Evolutionary conservation across 345 rosid species (phyloP).

Genomic region (Excoecaria cochinchinensis): DNA sequence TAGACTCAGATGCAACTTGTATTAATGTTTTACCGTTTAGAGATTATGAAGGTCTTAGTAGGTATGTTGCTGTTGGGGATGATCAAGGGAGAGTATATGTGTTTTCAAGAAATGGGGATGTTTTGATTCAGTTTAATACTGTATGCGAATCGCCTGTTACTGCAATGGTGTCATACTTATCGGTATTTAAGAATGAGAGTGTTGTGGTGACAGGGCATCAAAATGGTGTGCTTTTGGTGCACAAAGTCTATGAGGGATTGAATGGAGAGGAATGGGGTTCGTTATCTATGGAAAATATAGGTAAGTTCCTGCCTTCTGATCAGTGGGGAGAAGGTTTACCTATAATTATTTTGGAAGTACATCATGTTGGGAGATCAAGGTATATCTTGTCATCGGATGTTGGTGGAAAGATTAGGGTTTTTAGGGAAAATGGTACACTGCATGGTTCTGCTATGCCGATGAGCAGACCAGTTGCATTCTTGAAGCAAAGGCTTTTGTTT

Average conservation of each 20-base stretch:
- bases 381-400: slow-evolving; percentile 65
- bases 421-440: slow-evolving; percentile 62
- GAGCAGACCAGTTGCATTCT: slow-evolving; percentile 72
- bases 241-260: slow-evolving; percentile 57
- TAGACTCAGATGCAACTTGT: slow-evolving; percentile 65
- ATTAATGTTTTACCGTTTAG: slow-evolving; percentile 72
- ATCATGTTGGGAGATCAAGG: slow-evolving; percentile 79
- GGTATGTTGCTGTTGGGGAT: slow-evolving; percentile 90
- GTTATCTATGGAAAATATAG: slow-evolving; percentile 51
- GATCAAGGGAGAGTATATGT: slow-evolving; percentile 70
- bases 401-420: slow-evolving; percentile 63
- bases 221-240: slow-evolving; percentile 61
- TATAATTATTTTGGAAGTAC: slow-evolving; percentile 69
- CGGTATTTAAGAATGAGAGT: slow-evolving; percentile 75
- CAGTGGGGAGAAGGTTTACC: slow-evolving; percentile 42
- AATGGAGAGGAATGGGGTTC: slow-evolving; percentile 69
- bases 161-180: slow-evolving; percentile 72
- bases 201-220: slow-evolving; percentile 71
- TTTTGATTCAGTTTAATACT: slow-evolving; percentile 59
- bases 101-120: slow-evolving; percentile 78
- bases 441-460: slow-evolving; percentile 64
- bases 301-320: slow-evolving; percentile 39
- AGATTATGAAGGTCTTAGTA: slow-evolving; percentile 76
- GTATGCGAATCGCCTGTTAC: slow-evolving; percentile 55
- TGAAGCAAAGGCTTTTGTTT: slow-evolving; percentile 92